phyloP scores from a whole-genome alignment of 2,329 filamentous ascomycete genomes.

The Hymenotorrendiella dingleyae region DNA sequence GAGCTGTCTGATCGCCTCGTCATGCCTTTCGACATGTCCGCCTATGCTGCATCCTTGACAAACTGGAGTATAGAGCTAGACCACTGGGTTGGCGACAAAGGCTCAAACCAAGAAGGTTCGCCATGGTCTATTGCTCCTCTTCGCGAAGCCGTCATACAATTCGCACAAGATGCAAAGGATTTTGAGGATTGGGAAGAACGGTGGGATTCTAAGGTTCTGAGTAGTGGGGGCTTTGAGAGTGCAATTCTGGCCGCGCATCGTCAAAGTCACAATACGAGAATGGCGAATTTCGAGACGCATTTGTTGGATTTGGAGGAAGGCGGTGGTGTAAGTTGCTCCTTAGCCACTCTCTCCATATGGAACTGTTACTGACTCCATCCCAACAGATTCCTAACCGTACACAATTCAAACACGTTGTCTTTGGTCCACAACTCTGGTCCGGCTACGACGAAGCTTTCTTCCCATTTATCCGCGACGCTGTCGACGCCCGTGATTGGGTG shows the following conservation, averaged over 20 bases:
- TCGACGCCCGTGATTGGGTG: slow-evolving; percentile 66
- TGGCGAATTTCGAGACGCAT: slow-evolving; percentile 76
- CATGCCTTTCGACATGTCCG: slow-evolving; percentile 71
- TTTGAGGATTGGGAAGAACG: slow-evolving; percentile 72
- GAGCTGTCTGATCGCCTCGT: slow-evolving; percentile 79
- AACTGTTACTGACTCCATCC: slow-evolving; percentile 12
- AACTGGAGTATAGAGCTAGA: slow-evolving; percentile 62
- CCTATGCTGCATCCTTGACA: slow-evolving; percentile 62
- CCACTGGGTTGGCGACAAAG: slow-evolving; percentile 55
- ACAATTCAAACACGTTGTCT: slow-evolving; percentile 91
- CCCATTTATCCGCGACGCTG: slow-evolving; percentile 77
- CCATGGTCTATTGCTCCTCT: slow-evolving; percentile 42
- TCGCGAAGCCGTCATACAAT: slow-evolving; percentile 53
- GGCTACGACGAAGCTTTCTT: slow-evolving; percentile 64
- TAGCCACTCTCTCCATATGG: not conserved
- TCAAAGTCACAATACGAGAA: slow-evolving; percentile 70
- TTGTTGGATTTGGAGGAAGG: slow-evolving; percentile 68
- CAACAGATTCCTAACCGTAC: slow-evolving; percentile 71
- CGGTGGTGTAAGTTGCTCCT: slow-evolving; percentile 63
- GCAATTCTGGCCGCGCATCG: slow-evolving; percentile 60
- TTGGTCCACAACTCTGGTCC: slow-evolving; percentile 75
- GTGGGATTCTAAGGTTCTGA: slow-evolving; percentile 70
- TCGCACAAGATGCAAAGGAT: slow-evolving; percentile 52
- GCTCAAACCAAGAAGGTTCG: slow-evolving; percentile 44
- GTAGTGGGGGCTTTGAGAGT: slow-evolving; percentile 70